Conservation (phyloP, 1,284 basidiomycete species). For the Ceratobasidium papillatum region DNA sequence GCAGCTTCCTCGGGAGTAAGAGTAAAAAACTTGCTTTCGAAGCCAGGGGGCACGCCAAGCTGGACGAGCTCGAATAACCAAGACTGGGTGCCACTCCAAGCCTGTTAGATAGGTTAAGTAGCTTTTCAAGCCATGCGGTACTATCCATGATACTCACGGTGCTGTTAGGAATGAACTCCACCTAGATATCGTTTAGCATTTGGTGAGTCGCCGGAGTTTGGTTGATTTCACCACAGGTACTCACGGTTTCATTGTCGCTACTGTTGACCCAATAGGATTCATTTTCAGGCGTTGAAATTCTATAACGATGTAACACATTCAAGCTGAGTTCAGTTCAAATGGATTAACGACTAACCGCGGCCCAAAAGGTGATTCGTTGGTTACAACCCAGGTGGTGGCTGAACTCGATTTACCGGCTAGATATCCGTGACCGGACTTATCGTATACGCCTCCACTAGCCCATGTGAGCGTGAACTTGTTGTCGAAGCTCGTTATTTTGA, state of each 20-base stretch:
- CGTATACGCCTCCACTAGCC: background rate
- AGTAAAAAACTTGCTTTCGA: conserved; percentile 34
- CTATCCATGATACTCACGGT: background rate
- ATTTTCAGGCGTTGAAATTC: background rate
- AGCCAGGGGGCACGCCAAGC: background rate
- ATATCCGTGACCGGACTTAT: background rate
- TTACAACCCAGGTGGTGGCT: background rate
- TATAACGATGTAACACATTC: background rate
- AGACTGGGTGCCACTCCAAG: background rate
- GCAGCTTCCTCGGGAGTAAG: conserved; percentile 36
- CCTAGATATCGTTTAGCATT: background rate
- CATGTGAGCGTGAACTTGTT: background rate
- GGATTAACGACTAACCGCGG: background rate
- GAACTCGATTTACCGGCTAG: background rate
- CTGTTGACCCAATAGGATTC: background rate
- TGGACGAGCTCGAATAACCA: background rate
- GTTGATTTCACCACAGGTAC: background rate
- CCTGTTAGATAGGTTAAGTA: background rate
- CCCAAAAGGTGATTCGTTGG: background rate
- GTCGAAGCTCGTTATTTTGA: background rate
- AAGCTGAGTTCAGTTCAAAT: too few species aligned
- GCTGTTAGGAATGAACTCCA: background rate
- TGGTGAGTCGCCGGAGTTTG: too few species aligned
- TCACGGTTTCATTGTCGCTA: background rate
- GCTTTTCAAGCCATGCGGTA: background rate